Percentiles rank a stretch among this genome's conserved stretches.
Evolutionary conservation across 2,329 filamentous ascomycete species (phyloP).

Genomic region (Colletotrichum sp.): DNA sequence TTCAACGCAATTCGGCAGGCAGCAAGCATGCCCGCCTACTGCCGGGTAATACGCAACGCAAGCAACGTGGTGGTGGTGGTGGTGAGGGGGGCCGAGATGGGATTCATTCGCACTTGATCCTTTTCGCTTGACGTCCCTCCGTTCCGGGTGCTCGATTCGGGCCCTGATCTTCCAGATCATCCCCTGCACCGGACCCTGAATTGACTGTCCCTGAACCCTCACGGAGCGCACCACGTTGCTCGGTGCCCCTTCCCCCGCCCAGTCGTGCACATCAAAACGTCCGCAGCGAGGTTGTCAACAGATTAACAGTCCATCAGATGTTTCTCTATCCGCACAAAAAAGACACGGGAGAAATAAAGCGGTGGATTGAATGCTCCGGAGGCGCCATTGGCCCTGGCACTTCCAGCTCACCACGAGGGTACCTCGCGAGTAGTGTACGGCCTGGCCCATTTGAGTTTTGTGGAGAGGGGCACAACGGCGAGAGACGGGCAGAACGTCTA

Average conservation of each 20-base stretch:
- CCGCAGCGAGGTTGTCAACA: background rate
- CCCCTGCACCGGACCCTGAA: slow-evolving; percentile 12
- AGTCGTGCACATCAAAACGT: background rate
- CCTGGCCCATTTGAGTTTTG: background rate
- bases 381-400: background rate
- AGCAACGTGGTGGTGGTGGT: background rate
- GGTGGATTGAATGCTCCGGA: background rate
- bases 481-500: background rate
- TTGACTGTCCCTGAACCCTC: background rate
- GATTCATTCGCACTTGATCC: background rate
- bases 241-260: background rate
- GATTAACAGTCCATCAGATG: background rate
- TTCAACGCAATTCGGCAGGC: background rate
- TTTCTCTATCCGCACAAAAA: background rate
- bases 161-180: slow-evolving; percentile 8
- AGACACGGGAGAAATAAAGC: background rate
- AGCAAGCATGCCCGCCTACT: background rate
- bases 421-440: background rate
- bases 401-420: background rate
- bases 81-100: background rate
- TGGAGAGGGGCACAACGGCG: background rate
- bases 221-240: background rate
- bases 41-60: background rate
- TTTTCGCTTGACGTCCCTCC: background rate
- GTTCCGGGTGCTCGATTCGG: background rate